A percentile compares a stretch with the other conserved stretches of the same genome.
Evolutionary conservation across 768 basidiomycete species (phyloP).

Genomic region (Hydnum rufescens): DNA sequence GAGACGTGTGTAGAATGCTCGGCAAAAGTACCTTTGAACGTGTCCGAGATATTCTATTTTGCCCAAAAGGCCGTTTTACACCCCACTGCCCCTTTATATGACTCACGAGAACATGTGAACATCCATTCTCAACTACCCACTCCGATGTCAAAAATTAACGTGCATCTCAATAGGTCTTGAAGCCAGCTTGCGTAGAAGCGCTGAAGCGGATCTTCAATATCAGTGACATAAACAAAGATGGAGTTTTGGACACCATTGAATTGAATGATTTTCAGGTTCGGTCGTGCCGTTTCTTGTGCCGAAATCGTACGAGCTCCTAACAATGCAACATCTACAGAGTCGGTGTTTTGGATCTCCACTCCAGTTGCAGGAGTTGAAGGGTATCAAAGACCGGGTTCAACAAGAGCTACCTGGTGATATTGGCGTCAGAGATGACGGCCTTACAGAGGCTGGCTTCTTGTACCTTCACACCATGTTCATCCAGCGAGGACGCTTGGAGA

Average conservation of each 20-base stretch:
- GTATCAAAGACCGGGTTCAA: constrained; percentile 83
- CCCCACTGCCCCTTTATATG: constrained; percentile 91
- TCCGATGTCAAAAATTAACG: constrained; percentile 1
- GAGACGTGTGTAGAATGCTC: constrained; percentile 97
- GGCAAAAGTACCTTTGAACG: constrained; percentile 75
- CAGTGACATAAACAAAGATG: constrained; percentile 89
- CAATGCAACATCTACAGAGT: constrained; percentile 31
- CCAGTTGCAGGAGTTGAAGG: constrained; percentile 83
- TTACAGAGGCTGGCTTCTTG: constrained; percentile 85
- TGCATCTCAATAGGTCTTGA: constrained; percentile 43
- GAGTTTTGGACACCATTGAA: constrained; percentile 71
- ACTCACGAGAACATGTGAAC: constrained; percentile 82
- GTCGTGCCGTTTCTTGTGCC: not conserved
- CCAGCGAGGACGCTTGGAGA: constrained; percentile 84
- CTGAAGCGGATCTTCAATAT: constrained; percentile 89
- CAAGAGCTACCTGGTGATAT: constrained; percentile 40
- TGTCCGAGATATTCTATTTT: constrained; percentile 96
- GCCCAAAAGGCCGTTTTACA: constrained; percentile 96
- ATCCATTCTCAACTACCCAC: constrained; percentile 2
- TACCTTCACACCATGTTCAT: constrained; percentile 95
- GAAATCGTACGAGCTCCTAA: not conserved
- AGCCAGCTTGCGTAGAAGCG: constrained; percentile 78
- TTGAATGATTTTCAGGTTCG: constrained; percentile 89
- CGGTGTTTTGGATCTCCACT: constrained; percentile 92
- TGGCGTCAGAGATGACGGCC: constrained; percentile 54